phyloP scores from a whole-genome alignment of 257 asterid species.

The Nicotiana obtusifolia region DNA sequence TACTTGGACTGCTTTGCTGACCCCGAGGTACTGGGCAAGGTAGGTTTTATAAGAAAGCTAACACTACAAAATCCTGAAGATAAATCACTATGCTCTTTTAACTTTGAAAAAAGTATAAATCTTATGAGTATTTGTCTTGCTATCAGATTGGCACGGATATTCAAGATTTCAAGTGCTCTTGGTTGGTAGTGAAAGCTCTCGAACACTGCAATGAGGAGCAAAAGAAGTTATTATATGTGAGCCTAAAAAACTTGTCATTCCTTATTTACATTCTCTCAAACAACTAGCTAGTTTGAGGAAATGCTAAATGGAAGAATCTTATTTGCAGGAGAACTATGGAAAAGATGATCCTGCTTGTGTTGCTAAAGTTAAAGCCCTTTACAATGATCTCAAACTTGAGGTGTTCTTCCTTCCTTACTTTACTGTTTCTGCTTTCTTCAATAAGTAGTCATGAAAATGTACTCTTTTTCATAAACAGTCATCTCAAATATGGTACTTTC shows the following conservation, averaged over 20 bases:
- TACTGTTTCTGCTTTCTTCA: not conserved
- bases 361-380: slow-evolving; percentile 31
- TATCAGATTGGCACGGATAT: slow-evolving; percentile 27
- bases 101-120: not conserved
- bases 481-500: not conserved
- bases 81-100: not conserved
- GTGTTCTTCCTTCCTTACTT: not conserved
- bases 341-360: slow-evolving; percentile 30
- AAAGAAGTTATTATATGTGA: slow-evolving; percentile 26
- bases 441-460: not conserved
- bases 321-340: slow-evolving; percentile 39
- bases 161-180: slow-evolving; percentile 40
- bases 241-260: not conserved
- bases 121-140: not conserved
- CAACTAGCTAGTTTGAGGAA: not conserved
- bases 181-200: slow-evolving; percentile 37
- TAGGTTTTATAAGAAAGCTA: not conserved
- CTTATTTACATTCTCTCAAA: not conserved
- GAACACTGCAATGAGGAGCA: slow-evolving; percentile 28
- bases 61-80: not conserved
- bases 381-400: slow-evolving; percentile 33
- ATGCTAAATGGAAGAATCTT: not conserved
- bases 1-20: slow-evolving; percentile 43
- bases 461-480: not conserved
- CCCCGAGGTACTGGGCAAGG: slow-evolving; percentile 39